Evolutionary conservation across 176 grass and related monocot species (phyloP).

Genomic region (Bothriochloa decipiens): DNA sequence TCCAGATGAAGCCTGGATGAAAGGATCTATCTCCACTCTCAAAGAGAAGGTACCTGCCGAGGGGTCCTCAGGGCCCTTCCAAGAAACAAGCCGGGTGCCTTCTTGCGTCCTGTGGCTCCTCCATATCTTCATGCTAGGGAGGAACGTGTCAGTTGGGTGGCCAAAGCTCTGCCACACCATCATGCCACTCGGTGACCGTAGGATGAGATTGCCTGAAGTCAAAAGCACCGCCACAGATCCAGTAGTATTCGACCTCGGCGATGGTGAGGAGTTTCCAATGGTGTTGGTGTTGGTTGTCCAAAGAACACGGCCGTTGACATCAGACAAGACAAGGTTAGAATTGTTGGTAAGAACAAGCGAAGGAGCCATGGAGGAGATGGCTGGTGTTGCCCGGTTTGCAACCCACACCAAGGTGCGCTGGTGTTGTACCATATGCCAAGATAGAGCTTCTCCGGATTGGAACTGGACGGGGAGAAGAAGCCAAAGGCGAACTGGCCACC

Average conservation of each 20-base stretch:
- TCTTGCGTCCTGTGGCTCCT: background rate
- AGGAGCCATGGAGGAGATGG: background rate
- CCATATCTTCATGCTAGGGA: slow-evolving; percentile 38
- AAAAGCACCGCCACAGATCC: background rate
- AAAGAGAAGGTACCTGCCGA: slow-evolving; percentile 32
- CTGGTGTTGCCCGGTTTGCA: background rate
- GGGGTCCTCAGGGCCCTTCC: slow-evolving; percentile 36
- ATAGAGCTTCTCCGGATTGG: background rate
- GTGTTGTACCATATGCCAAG: slow-evolving; percentile 38
- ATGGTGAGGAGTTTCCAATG: too few relatives aligned
- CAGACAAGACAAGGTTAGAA: slow-evolving; percentile 30
- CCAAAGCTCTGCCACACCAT: slow-evolving; percentile 52
- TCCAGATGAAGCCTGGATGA: slow-evolving; percentile 4
- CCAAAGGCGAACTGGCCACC: background rate
- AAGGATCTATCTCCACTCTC: background rate
- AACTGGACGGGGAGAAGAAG: slow-evolving; percentile 22
- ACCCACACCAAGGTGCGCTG: slow-evolving; percentile 34
- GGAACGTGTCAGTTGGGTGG: slow-evolving; percentile 31
- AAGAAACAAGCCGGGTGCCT: slow-evolving; percentile 18
- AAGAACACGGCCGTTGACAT: slow-evolving; percentile 8
- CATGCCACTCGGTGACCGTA: slow-evolving; percentile 4
- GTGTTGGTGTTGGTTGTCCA: slow-evolving; percentile 31
- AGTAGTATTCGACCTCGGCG: too few relatives aligned
- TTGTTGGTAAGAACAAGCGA: slow-evolving; percentile 3
- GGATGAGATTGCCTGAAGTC: slow-evolving; percentile 25